A percentile compares a stretch with the other conserved stretches of the same genome.
Conservation (phyloP, 257 asterid species). For the Fraxinus pennsylvanica region DNA sequence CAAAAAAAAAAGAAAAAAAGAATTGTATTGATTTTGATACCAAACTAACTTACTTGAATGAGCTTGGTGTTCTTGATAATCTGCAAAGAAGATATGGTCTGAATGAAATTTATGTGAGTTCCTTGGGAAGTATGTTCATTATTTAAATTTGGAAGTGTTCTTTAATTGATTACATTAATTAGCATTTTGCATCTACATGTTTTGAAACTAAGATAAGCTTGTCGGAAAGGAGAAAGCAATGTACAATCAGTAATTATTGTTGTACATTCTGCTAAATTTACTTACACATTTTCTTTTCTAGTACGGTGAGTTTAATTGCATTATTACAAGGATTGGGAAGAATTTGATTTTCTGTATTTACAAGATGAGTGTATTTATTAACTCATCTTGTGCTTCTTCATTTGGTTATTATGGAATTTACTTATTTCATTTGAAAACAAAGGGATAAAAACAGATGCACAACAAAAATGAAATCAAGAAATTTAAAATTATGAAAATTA, state of each 20-base stretch:
- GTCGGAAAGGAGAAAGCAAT: background rate
- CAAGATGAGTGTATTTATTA: conserved; percentile 8
- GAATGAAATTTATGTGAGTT: conserved; percentile 87
- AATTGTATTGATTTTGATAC: conserved; percentile 28
- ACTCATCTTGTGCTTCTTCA: background rate
- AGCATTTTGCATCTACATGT: background rate
- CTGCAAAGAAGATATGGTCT: conserved; percentile 80
- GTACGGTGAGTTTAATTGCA: background rate
- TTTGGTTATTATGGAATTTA: conserved; percentile 1
- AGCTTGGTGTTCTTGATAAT: conserved; percentile 94
- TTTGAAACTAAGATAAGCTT: background rate
- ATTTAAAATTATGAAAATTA: background rate
- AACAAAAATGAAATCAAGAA: background rate
- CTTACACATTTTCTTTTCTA: background rate
- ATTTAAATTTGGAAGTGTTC: background rate
- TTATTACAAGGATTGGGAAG: background rate
- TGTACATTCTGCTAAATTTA: background rate
- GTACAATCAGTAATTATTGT: background rate
- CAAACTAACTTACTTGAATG: conserved; percentile 84
- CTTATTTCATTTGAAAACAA: background rate
- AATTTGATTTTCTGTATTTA: background rate
- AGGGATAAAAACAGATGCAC: background rate
- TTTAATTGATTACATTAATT: background rate
- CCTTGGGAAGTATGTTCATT: background rate
- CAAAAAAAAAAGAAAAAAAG: background rate